Evolutionary conservation across 441 rosid species (phyloP).

Genomic region (Breynia disticha): DNA sequence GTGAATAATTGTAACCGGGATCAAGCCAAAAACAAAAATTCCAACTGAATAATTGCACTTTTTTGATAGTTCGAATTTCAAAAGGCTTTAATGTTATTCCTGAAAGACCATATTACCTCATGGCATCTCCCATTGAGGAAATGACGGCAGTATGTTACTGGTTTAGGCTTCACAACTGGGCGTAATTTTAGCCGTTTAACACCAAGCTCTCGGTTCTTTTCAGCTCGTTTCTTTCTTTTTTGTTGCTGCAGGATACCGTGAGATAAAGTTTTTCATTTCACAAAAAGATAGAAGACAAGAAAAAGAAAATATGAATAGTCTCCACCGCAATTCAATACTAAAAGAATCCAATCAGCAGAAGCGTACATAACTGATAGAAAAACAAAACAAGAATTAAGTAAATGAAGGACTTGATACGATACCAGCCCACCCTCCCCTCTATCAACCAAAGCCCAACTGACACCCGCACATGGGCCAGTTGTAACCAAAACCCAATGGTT

Average conservation of each 20-base stretch:
- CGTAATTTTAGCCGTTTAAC: constrained; percentile 68
- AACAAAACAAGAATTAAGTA: constrained; percentile 6
- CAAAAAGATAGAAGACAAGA: neutral
- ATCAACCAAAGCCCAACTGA: too few relatives aligned
- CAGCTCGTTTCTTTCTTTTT: constrained; percentile 60
- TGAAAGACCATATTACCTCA: constrained; percentile 37
- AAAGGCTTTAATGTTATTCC: too few relatives aligned
- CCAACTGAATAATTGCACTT: too few relatives aligned
- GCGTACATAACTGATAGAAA: neutral
- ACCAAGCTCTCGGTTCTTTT: constrained; percentile 60
- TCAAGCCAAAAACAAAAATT: too few relatives aligned
- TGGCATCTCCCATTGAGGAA: constrained; percentile 66
- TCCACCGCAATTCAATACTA: neutral
- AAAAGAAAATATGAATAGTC: neutral
- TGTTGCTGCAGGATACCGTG: constrained; percentile 40
- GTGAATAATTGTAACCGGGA: too few relatives aligned
- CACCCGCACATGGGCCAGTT: too few relatives aligned
- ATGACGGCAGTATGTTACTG: constrained; percentile 56
- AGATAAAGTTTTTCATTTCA: constrained; percentile 4
- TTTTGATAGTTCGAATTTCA: too few relatives aligned
- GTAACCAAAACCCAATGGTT: too few relatives aligned
- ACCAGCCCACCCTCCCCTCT: too few relatives aligned
- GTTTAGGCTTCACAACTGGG: constrained; percentile 46
- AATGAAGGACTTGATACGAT: constrained; percentile 1
- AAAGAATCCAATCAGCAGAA: neutral